phyloP scores from a whole-genome alignment of 75 land plant genomes.

The Cupressus sempervirens region DNA sequence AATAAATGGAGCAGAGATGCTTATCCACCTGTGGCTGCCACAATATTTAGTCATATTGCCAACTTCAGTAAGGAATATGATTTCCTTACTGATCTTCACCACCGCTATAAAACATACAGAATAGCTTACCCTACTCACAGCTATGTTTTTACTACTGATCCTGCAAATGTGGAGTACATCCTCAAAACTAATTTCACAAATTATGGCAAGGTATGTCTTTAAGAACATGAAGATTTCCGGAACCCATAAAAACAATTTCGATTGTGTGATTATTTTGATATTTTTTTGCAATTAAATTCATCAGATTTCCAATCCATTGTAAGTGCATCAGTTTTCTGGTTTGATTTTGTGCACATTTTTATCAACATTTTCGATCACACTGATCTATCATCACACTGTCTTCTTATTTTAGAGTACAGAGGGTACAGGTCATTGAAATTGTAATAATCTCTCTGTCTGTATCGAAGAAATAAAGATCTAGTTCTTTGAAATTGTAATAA shows the following conservation, averaged over 20 bases:
- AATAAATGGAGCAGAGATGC: background rate
- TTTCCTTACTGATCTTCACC: background rate
- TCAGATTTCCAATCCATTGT: too few relatives aligned
- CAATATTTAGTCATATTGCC: background rate
- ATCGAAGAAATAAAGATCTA: too few relatives aligned
- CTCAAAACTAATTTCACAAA: constrained; percentile 22
- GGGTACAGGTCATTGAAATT: too few relatives aligned
- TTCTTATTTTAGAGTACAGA: background rate
- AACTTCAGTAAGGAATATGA: background rate
- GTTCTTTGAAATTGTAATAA: background rate
- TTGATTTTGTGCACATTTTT: too few relatives aligned
- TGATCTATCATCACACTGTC: too few relatives aligned
- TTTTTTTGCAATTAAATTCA: too few relatives aligned
- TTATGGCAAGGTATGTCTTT: constrained; percentile 21
- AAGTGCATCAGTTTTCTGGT: too few relatives aligned
- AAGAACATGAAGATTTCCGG: too few relatives aligned
- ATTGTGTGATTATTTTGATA: too few relatives aligned
- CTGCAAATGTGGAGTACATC: constrained; percentile 17
- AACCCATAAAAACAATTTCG: too few relatives aligned
- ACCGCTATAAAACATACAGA: constrained; percentile 12
- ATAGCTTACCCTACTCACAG: background rate
- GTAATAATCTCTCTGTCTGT: too few relatives aligned
- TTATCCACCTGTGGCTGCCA: background rate
- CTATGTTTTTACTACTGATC: constrained; percentile 11
- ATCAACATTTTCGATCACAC: too few relatives aligned